phyloP scores from a whole-genome alignment of 192 early-diverging fungal genomes.

The Umbelopsis vinacea region DNA sequence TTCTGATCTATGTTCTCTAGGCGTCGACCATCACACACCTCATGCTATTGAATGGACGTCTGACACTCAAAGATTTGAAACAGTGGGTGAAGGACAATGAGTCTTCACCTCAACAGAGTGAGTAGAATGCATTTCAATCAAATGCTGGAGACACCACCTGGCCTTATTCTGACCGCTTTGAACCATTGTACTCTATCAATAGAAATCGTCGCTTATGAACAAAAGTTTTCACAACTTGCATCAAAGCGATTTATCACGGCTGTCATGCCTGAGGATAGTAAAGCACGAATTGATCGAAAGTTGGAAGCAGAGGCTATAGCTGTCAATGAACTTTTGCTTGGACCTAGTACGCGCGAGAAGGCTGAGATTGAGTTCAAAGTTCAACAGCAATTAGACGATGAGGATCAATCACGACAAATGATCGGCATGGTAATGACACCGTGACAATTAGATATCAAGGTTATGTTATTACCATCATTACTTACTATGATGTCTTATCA shows the following conservation, averaged over 20 bases:
- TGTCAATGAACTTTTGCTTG: slow-evolving; percentile 38
- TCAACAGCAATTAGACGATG: neutral
- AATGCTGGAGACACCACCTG: neutral
- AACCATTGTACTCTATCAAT: neutral
- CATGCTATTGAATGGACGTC: slow-evolving; percentile 35
- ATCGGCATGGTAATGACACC: slow-evolving; percentile 7
- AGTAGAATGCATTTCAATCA: neutral
- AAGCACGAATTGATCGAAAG: slow-evolving; percentile 62
- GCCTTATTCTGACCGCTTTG: neutral
- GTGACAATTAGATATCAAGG: neutral
- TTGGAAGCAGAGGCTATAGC: slow-evolving; percentile 65
- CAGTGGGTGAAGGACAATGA: slow-evolving; percentile 26
- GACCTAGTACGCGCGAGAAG: slow-evolving; percentile 16
- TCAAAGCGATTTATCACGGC: slow-evolving; percentile 65
- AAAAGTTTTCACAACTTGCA: slow-evolving; percentile 57
- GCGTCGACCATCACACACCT: slow-evolving; percentile 24
- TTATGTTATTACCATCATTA: neutral
- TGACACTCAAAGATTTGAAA: slow-evolving; percentile 27
- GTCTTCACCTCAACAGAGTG: slow-evolving; percentile 15
- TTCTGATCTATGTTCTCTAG: slow-evolving; percentile 5
- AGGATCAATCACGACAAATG: slow-evolving; percentile 20
- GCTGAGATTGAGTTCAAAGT: slow-evolving; percentile 8
- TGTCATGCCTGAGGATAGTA: slow-evolving; percentile 59
- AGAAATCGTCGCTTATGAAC: slow-evolving; percentile 32
- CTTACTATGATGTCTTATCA: neutral